Conservation (phyloP, 441 rosid genomes). For the Gossypium trilobum region DNA sequence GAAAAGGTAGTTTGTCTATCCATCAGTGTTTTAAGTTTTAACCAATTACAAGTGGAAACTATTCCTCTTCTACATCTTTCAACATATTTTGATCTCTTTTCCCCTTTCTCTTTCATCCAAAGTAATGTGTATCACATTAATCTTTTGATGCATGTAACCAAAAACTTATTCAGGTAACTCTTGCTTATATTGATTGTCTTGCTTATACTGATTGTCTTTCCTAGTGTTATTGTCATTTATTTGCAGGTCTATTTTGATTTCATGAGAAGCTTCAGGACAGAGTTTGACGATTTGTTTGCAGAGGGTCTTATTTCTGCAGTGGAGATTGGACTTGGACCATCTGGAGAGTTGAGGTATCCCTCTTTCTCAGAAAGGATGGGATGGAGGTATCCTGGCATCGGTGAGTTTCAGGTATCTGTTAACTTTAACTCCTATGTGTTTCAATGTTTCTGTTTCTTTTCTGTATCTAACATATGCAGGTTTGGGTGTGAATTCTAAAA, state of each 20-base stretch:
- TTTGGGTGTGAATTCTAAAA: background rate
- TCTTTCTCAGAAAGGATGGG: constrained; percentile 61
- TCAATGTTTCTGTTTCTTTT: constrained; percentile 1
- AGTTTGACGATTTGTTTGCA: constrained; percentile 53
- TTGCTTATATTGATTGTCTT: constrained; percentile 10
- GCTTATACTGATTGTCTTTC: constrained; percentile 3
- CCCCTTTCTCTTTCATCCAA: background rate
- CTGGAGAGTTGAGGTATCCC: constrained; percentile 64
- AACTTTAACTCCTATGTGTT: background rate
- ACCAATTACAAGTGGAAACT: background rate
- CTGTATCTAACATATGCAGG: background rate
- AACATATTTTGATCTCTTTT: background rate
- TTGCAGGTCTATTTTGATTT: constrained; percentile 63
- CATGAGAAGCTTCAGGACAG: constrained; percentile 74
- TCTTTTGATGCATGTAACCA: constrained; percentile 3
- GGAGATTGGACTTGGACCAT: constrained; percentile 70
- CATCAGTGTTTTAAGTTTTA: background rate
- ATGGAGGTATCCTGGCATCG: constrained; percentile 71
- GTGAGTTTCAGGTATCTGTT: constrained; percentile 68
- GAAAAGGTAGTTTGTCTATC: background rate
- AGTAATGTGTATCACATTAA: background rate
- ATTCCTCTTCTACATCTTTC: background rate
- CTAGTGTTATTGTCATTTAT: constrained; percentile 14
- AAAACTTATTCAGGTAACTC: background rate
- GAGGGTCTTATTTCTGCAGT: constrained; percentile 51